Evolutionary conservation across 1,284 basidiomycete species (phyloP).

Genomic region (Trichosporon sp.): DNA sequence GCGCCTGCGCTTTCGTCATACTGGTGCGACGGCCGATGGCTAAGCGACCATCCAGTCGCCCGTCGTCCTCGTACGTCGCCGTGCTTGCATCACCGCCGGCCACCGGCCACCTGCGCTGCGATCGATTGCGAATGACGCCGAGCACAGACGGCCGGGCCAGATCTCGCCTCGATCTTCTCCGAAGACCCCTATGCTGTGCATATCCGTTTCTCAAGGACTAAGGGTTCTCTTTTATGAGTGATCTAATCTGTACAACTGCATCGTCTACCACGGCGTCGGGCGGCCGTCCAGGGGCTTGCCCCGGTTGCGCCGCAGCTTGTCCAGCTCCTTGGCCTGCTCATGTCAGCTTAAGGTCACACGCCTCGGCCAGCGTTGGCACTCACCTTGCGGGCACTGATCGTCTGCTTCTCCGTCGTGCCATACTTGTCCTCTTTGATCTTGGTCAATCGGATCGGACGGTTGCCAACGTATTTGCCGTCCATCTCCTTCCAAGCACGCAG

Average conservation of each 20-base stretch:
- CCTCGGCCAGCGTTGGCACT: conserved; percentile 25
- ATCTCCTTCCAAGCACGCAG: conserved; percentile 99
- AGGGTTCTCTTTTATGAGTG: background rate
- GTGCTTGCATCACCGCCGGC: background rate
- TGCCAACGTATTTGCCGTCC: conserved; percentile 98
- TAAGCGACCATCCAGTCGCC: background rate
- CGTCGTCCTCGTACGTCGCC: background rate
- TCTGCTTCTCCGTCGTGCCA: conserved; percentile 75
- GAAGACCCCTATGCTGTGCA: background rate
- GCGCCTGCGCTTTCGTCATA: background rate
- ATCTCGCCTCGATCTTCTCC: background rate
- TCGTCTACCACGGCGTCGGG: conserved; percentile 38
- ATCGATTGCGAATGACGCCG: background rate
- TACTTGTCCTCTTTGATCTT: conserved; percentile 87
- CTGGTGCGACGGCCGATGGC: background rate
- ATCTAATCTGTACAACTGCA: background rate
- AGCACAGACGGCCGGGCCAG: background rate
- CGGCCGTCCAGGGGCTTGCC: conserved; percentile 47
- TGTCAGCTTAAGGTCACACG: background rate
- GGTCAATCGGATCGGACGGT: conserved; percentile 82
- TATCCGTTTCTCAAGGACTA: background rate
- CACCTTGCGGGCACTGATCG: conserved; percentile 52
- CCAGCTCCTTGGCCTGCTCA: conserved; percentile 41
- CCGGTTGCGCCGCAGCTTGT: conserved; percentile 46
- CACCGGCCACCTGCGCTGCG: background rate